Evolutionary conservation across 768 basidiomycete species (phyloP).

Genomic region (Collybia sordida): DNA sequence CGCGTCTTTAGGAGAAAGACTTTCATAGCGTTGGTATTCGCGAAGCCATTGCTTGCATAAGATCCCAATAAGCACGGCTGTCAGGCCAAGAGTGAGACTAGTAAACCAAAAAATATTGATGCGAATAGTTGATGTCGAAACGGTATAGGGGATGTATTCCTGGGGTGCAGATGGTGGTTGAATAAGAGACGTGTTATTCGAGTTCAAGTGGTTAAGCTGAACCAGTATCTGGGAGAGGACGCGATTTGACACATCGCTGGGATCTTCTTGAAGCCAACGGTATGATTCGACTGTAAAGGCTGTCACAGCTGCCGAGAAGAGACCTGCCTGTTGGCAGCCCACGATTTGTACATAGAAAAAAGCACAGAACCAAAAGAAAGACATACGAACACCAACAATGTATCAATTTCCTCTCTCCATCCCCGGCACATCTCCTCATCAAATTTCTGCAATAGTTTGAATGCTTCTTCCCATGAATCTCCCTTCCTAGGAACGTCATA

Average conservation of each 20-base stretch:
- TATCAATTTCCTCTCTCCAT: slow-evolving; percentile 18
- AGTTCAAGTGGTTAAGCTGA: slow-evolving; percentile 1
- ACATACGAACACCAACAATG: slow-evolving; percentile 27
- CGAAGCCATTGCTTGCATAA: slow-evolving; percentile 8
- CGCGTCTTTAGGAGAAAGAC: slow-evolving; percentile 9
- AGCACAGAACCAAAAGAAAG: background rate
- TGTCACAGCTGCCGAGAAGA: slow-evolving; percentile 38
- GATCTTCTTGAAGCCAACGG: slow-evolving; percentile 27
- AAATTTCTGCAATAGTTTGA: background rate
- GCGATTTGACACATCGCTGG: slow-evolving; percentile 20
- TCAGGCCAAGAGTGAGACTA: slow-evolving; percentile 24
- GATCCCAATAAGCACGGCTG: slow-evolving; percentile 24
- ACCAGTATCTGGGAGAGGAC: slow-evolving; percentile 22
- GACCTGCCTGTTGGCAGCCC: slow-evolving; percentile 29
- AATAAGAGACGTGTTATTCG: background rate
- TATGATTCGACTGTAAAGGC: slow-evolving; percentile 38
- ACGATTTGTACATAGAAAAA: background rate
- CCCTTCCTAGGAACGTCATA: background rate
- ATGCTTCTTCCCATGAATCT: background rate
- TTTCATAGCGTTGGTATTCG: slow-evolving; percentile 11
- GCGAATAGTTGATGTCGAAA: slow-evolving; percentile 16
- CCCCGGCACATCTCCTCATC: slow-evolving; percentile 4
- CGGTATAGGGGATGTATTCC: slow-evolving; percentile 2
- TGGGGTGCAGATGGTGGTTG: background rate
- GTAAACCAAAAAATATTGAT: slow-evolving; percentile 30